Base-by-base conservation (phyloP, 495 filamentous ascomycete genomes). In the Bryoglossum gracile region DNA sequence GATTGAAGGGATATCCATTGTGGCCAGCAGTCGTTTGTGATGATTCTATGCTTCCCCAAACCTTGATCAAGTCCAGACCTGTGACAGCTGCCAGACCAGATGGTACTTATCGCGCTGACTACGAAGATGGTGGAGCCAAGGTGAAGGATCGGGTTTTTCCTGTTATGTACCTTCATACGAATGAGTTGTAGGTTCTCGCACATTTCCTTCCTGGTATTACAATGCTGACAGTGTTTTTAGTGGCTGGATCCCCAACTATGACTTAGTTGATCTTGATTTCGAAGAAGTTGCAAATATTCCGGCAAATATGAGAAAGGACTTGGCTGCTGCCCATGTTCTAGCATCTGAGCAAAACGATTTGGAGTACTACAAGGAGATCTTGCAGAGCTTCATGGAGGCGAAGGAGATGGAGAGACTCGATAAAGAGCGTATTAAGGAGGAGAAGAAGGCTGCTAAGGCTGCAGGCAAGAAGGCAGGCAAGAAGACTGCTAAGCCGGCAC, bases 11-110 rank as follows among this genome's bases (percentile, higher is more conserved):
- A 46, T 89, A 84, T 68, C 87, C 89, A 10, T 80, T 84, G 34
- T 96, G 90, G 90, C 90, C 90, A 2, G 79, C 86, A 34, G 83
- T 96, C 65, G 79, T 96, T 50, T 88, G 83, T 57, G 88, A 94
- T 60, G 90, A 96, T 65, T 82, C 84, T 50, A 95, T 96, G 78
- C 78, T 96, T 8, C 89, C 89, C 0, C 62, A 75, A 28, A 76
- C 72, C 22, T 74, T 95, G 16, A 63, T 90, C 46, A 78, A 70
- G 45, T 74, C 75, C 25, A 79, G 89, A 49, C 89, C 89, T 1
- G 86, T 94, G 28, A 89, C 87, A 8, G 87, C 90, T 23, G 77
- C 76, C 54, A 81, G 86, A 34, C 61, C 73, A 17, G 89, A 94
- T 67, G 89, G 89, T 24, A 82, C 83, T 2, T 91, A 88, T 66